Evolutionary conservation across 305 asterid species (phyloP).

Genomic region (Rubia balearica): DNA sequence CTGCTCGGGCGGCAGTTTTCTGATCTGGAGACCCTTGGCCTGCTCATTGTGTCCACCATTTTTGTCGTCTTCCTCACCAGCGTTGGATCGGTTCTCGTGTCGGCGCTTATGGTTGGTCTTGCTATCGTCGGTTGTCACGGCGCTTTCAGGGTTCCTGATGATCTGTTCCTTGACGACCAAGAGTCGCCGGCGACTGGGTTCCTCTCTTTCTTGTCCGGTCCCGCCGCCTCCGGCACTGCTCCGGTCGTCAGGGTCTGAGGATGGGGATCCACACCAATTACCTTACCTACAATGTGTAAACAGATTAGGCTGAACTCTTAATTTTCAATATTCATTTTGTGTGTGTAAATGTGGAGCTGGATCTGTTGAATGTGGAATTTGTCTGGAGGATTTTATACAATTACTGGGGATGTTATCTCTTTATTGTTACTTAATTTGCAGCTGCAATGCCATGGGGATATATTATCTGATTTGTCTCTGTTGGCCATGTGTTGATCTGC

Average conservation of each 20-base stretch:
- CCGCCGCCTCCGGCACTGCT: constrained; percentile 25
- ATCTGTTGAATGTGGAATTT: background rate
- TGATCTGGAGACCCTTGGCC: constrained; percentile 50
- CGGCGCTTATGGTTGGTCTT: constrained; percentile 76
- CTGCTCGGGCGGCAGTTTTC: constrained; percentile 71
- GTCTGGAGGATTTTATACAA: background rate
- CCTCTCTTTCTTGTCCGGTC: constrained; percentile 54
- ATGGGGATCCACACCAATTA: constrained; percentile 2
- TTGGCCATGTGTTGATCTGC: background rate
- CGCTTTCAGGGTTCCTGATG: constrained; percentile 78
- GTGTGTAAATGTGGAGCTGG: constrained; percentile 11
- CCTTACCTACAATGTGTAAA: background rate
- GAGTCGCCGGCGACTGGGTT: constrained; percentile 55
- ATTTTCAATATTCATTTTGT: background rate
- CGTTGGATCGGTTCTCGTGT: constrained; percentile 73
- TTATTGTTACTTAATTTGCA: background rate
- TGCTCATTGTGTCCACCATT: constrained; percentile 37
- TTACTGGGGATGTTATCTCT: background rate
- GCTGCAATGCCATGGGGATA: background rate
- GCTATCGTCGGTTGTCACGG: constrained; percentile 57
- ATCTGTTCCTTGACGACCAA: constrained; percentile 76
- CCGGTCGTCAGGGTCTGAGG: constrained; percentile 51
- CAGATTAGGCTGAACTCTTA: background rate
- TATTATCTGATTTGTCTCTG: too few species aligned
- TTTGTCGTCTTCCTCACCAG: constrained; percentile 66